Percentiles rank a stretch among this genome's conserved stretches.
Conservation (phyloP, 2,329 filamentous ascomycete genomes). For the Leptoxyphium fumago region DNA sequence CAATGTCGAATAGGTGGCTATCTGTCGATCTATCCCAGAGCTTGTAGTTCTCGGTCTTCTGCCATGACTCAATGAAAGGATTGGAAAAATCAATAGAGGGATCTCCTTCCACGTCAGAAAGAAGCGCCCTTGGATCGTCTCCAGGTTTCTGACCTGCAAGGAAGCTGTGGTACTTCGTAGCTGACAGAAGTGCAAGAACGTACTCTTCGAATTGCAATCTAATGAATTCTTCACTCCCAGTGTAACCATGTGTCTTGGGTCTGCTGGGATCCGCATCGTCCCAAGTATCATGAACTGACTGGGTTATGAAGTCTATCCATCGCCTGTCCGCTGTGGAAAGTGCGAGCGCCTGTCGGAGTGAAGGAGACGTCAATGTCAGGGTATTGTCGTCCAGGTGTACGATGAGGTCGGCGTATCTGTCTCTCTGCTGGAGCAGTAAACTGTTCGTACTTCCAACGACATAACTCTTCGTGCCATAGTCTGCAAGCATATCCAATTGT, state of each 20-base stretch:
- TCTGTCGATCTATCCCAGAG: constrained; percentile 66
- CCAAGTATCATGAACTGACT: constrained; percentile 92
- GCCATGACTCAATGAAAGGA: constrained; percentile 82
- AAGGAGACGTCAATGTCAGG: constrained; percentile 69
- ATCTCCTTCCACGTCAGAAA: constrained; percentile 59
- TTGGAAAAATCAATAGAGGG: constrained; percentile 68
- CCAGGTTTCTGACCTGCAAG: constrained; percentile 24
- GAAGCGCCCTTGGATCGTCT: constrained; percentile 42
- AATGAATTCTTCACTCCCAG: constrained; percentile 94
- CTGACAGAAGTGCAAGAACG: constrained; percentile 71
- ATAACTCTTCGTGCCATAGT: constrained; percentile 90
- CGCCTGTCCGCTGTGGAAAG: constrained; percentile 78
- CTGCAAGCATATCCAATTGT: constrained; percentile 84
- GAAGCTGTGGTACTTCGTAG: constrained; percentile 67
- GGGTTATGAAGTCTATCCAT: constrained; percentile 93
- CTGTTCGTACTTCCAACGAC: constrained; percentile 96
- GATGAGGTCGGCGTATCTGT: constrained; percentile 89
- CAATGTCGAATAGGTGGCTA: constrained; percentile 81
- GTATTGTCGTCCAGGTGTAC: constrained; percentile 88
- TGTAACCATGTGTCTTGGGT: constrained; percentile 89
- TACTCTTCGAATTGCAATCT: constrained; percentile 96
- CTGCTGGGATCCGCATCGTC: constrained; percentile 77
- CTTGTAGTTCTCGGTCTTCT: constrained; percentile 74
- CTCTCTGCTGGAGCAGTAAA: constrained; percentile 79
- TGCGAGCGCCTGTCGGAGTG: constrained; percentile 57